Conservation (phyloP, 2,329 filamentous ascomycete genomes). For the Exophiala xenobiotica region DNA sequence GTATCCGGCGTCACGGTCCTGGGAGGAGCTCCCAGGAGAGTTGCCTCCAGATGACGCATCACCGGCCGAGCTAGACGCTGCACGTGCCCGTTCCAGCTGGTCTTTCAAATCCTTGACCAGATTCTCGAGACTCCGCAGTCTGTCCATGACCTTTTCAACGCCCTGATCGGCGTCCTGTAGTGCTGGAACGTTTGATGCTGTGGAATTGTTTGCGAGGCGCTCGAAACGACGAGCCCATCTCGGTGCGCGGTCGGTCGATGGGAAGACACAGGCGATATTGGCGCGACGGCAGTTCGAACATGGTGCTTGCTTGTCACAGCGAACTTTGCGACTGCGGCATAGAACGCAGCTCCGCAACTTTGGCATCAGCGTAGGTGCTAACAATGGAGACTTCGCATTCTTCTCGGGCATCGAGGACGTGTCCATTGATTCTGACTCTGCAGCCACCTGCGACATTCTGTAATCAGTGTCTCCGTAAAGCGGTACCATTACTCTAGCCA, state of each 20-base stretch:
- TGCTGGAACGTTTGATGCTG: slow-evolving; percentile 21
- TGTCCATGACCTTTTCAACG: slow-evolving; percentile 48
- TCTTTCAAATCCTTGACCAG: slow-evolving; percentile 53
- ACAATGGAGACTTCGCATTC: slow-evolving; percentile 3
- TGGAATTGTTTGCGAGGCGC: slow-evolving; percentile 36
- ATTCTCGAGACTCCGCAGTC: slow-evolving; percentile 50
- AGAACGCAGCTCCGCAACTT: slow-evolving; percentile 44
- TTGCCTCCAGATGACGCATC: slow-evolving; percentile 32
- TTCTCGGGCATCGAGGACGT: slow-evolving; percentile 8
- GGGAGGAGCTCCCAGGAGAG: slow-evolving; percentile 33
- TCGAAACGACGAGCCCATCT: slow-evolving; percentile 57
- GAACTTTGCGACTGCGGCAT: slow-evolving; percentile 47
- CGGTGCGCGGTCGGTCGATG: slow-evolving; percentile 59
- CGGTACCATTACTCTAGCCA: too few species aligned
- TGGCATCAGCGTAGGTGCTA: slow-evolving; percentile 9
- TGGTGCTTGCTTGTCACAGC: slow-evolving; percentile 46
- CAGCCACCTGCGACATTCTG: slow-evolving; percentile 3
- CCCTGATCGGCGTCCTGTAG: slow-evolving; percentile 32
- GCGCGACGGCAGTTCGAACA: slow-evolving; percentile 49
- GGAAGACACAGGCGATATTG: slow-evolving; percentile 60
- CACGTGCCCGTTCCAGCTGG: slow-evolving; percentile 48
- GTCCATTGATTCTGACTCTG: too few species aligned
- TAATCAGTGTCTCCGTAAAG: too few species aligned
- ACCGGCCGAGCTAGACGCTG: slow-evolving; percentile 28
- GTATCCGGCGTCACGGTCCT: slow-evolving; percentile 6